Evolutionary conservation across 2,329 filamentous ascomycete species (phyloP), one percentile per base, ranked within the genome.

Genomic region (Amauroascus verrucosus): DNA sequence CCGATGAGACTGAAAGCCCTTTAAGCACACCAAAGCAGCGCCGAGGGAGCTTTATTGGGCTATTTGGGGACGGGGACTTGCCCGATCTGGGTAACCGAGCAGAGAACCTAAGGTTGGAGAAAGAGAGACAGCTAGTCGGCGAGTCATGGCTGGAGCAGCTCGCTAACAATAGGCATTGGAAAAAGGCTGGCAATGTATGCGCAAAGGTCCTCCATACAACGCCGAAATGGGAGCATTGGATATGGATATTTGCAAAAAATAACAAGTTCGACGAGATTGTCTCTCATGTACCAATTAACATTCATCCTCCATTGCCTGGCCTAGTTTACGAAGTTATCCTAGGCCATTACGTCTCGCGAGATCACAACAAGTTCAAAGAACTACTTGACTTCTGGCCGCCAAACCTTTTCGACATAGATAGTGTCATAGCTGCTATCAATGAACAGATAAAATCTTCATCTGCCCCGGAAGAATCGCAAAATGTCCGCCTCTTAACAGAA

Each of bases 101-200:
- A 18, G 41, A 43, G 20, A 79, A 83, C 59, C 84, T 84, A 0
- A 79, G 82, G 0, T 81, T 84, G 0, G 86, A 93, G 57, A 88
- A 85, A 60, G 91, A 98, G 65, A 98, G 96, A 69, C 80, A 86
- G 32, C 80, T 88, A 1, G 87, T 98, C 54, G 93, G 93, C 20
- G 93, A 97, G 64, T 76, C 94, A 4, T 98, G 93, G 93, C 77
- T 98, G 32, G 83, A 90, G 56, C 87, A 95, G 62, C 77, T 97
- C 32, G 80, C 95, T 32, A 80, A 83, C 33, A 76, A 80, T 0
- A 77, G 81, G 7, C 77, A 91, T 57, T 98, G 93, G 93, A 66
- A 67, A 7, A 75, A 79, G 54, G 93, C 93, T 5, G 91, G 88
- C 0, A 77, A 85, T 62, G 77, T 94, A 3, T 91, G 89, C 55